These are phyloP conservation scores for Amaranthus palmeri DNA, from an alignment of 148 eudicot genomes.

Conservation along the genomic window DNA sequence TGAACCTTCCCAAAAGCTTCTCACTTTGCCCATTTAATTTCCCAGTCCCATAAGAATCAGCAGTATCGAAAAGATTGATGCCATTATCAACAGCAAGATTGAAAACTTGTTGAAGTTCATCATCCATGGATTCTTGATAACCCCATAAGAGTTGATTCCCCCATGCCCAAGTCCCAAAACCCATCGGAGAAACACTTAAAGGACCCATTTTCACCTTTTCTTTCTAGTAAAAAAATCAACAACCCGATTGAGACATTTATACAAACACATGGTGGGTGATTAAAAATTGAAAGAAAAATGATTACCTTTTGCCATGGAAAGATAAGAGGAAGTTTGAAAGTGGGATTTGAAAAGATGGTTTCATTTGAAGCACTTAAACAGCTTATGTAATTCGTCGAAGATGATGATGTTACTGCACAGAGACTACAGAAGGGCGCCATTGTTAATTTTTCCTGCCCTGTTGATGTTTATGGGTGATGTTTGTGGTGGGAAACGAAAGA, in stretches of 20 bases:
- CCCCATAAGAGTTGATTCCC: slow-evolving; percentile 96
- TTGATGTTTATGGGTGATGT: not conserved
- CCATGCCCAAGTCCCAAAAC: slow-evolving; percentile 99
- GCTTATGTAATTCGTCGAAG: slow-evolving; percentile 19
- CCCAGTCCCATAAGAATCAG: slow-evolving; percentile 97
- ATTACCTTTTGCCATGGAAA: slow-evolving; percentile 88
- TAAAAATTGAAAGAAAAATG: not conserved
- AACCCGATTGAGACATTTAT: slow-evolving; percentile 12
- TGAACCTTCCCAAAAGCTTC: slow-evolving; percentile 83
- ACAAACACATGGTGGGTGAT: slow-evolving; percentile 13
- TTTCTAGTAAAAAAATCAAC: not conserved
- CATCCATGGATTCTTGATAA: slow-evolving; percentile 78
- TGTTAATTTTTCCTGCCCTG: not conserved
- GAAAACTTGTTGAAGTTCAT: slow-evolving; percentile 74
- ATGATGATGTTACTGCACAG: not conserved
- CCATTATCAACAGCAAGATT: slow-evolving; percentile 80
- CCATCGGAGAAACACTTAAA: slow-evolving; percentile 82
- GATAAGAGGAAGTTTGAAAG: slow-evolving; percentile 61
- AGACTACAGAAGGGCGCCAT: slow-evolving; percentile 18
- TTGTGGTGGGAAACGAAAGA: slow-evolving; percentile 7
- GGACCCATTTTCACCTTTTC: slow-evolving; percentile 68
- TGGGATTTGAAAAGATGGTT: slow-evolving; percentile 24
- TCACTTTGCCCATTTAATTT: slow-evolving; percentile 83
- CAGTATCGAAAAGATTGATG: slow-evolving; percentile 84
- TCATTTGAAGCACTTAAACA: slow-evolving; percentile 32